Evolutionary conservation across 2,329 filamentous ascomycete species (phyloP), one percentile per base, ranked within the genome.

Genomic region (Aspergillus spinulosporus): DNA sequence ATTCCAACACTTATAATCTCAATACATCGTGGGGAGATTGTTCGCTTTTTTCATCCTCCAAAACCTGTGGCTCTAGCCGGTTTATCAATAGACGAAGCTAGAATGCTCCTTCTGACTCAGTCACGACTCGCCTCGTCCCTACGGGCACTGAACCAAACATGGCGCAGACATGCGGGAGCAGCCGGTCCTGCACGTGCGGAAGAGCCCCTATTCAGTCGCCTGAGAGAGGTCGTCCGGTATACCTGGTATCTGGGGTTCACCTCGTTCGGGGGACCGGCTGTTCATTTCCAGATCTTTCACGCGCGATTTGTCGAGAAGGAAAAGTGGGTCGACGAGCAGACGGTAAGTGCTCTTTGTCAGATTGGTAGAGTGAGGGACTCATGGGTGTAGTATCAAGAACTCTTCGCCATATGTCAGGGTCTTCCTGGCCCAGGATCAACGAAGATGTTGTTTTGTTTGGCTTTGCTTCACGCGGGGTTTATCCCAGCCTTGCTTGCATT

Each of bases 391-490:
- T 90, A 87, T 70, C 85, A 88, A 68, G 88, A 90, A 65, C 78
- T 90, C 0, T 90, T 91, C 69, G 86, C 84, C 28, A 73, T 90
- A 45, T 83, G 81, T 14, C 87, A 90, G 72, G 84, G 84, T 1
- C 76, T 90, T 2, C 85, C 84, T 0, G 88, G 88, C 0, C 88
- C 88, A 0, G 87, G 64, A 0, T 87, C 83, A 59, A 90, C 88
- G 1, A 90, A 90, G 66, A 87, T 90, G 83, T 68, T 84, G 0
- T 90, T 88, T 58, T 88, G 83, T 57, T 84, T 90, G 40, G 83
- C 85, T 37, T 70, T 88, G 14, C 80, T 89, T 8, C 85, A 84
- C 58, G 80, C 80, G 8, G 87, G 87, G 0, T 74, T 87, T 3
- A 52, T 82, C 2, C 74, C 80, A 0, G 87, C 85, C 0, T 5